A percentile compares a stretch with the other conserved stretches of the same genome.
phyloP scores from a whole-genome alignment of 345 rosid species.

The Salix arbutifolia region DNA sequence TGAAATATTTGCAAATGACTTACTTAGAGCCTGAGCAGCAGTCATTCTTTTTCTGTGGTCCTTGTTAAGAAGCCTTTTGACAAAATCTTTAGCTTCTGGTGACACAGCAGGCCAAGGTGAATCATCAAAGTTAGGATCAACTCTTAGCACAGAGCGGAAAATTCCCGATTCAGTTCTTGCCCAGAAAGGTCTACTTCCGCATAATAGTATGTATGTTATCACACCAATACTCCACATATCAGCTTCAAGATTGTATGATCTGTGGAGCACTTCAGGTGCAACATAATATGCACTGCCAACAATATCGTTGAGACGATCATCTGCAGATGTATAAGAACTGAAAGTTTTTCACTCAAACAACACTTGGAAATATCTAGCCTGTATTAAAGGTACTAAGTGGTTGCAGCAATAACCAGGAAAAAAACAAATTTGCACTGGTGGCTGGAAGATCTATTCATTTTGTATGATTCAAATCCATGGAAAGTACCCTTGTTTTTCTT shows the following conservation, averaged over 20 bases:
- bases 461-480: not conserved
- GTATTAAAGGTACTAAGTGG: not conserved
- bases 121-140: conserved; percentile 79
- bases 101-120: conserved; percentile 85
- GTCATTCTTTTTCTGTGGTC: conserved; percentile 96
- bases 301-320: conserved; percentile 84
- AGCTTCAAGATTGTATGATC: conserved; percentile 83
- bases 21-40: conserved; percentile 87
- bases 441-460: not conserved
- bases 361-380: not conserved
- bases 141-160: conserved; percentile 85
- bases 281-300: conserved; percentile 98
- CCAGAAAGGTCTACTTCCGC: conserved; percentile 96
- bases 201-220: conserved; percentile 76
- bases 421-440: not conserved
- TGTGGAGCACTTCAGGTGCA: conserved; percentile 96
- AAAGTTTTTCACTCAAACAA: conserved; percentile 15
- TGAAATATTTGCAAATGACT: conserved; percentile 12
- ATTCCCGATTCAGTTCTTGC: conserved; percentile 94
- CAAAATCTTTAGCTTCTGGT: conserved; percentile 80
- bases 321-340: conserved; percentile 38
- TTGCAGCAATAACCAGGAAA: not conserved
- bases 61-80: conserved; percentile 82
- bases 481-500: not conserved
- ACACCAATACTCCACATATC: conserved; percentile 98